Evolutionary conservation across 371 early-diverging fungal genomes (phyloP).

Genomic region (Mortierella sp.): DNA sequence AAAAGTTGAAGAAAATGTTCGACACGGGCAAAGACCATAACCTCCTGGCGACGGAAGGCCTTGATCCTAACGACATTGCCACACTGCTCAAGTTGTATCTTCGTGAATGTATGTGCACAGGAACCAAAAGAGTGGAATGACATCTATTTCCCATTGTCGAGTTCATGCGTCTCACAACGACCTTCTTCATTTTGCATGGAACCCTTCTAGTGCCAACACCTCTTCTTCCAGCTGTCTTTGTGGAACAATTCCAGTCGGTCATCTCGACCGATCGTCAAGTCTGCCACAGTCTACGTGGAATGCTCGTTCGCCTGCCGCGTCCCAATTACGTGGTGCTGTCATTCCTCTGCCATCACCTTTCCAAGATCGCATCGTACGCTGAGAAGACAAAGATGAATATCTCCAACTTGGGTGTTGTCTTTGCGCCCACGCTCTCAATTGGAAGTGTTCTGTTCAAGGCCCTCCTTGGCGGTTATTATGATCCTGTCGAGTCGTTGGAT

Average conservation of each 20-base stretch:
- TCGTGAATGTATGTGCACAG: slow-evolving; percentile 53
- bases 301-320: slow-evolving; percentile 43
- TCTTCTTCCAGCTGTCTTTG: slow-evolving; percentile 34
- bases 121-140: no score
- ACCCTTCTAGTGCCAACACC: slow-evolving; percentile 39
- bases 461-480: slow-evolving; percentile 43
- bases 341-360: slow-evolving; percentile 47
- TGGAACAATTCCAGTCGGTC: slow-evolving; percentile 47
- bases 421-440: slow-evolving; percentile 48
- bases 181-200: no score
- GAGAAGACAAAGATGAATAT: slow-evolving; percentile 49
- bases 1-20: slow-evolving; percentile 46
- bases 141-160: no score
- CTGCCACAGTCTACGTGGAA: slow-evolving; percentile 46
- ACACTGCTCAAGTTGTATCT: slow-evolving; percentile 44
- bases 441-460: slow-evolving; percentile 45
- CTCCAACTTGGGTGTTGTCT: slow-evolving; percentile 50
- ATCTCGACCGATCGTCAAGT: slow-evolving; percentile 49
- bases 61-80: slow-evolving; percentile 53
- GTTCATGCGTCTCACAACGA: no score
- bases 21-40: slow-evolving; percentile 45
- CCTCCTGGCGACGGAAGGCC: slow-evolving; percentile 31
- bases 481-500: slow-evolving; percentile 27
- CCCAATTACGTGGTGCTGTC: slow-evolving; percentile 42
- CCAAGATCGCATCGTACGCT: slow-evolving; percentile 36